Percentiles rank a stretch among this genome's conserved stretches.
Evolutionary conservation across 2,329 filamentous ascomycete genomes (phyloP).

Genomic region (Cladophialophora psammophila): DNA sequence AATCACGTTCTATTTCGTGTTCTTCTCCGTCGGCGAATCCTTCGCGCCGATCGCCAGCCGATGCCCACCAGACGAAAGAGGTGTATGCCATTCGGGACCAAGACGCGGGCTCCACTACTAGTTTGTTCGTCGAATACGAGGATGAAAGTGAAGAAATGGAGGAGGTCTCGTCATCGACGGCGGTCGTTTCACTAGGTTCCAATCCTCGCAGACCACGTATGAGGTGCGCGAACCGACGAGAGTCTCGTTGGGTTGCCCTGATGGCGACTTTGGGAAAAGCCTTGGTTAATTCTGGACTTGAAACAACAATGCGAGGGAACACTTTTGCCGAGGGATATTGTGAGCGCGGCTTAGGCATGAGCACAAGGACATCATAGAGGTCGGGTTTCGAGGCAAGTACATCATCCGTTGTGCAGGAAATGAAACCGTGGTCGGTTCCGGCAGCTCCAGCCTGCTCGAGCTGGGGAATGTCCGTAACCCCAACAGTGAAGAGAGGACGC

Average conservation of each 20-base stretch:
- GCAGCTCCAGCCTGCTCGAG: slow-evolving; percentile 57
- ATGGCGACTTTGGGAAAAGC: slow-evolving; percentile 66
- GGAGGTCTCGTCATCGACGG: slow-evolving; percentile 49
- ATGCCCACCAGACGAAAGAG: slow-evolving; percentile 73
- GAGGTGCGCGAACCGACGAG: slow-evolving; percentile 77
- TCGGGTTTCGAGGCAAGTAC: slow-evolving; percentile 85
- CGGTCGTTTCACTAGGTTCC: slow-evolving; percentile 33
- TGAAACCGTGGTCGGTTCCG: slow-evolving; percentile 71
- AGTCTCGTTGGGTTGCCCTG: slow-evolving; percentile 88
- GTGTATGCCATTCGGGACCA: slow-evolving; percentile 68
- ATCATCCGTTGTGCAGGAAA: slow-evolving; percentile 94
- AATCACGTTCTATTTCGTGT: slow-evolving; percentile 55
- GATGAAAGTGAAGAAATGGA: slow-evolving; percentile 44
- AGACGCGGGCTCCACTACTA: slow-evolving; percentile 63
- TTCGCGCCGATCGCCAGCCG: slow-evolving; percentile 66
- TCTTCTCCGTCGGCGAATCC: slow-evolving; percentile 63
- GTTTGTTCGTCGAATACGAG: slow-evolving; percentile 50
- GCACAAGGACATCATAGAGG: slow-evolving; percentile 88
- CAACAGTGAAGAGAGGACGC: slow-evolving; percentile 87
- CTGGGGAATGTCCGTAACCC: slow-evolving; percentile 88
- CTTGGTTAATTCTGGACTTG: slow-evolving; percentile 42
- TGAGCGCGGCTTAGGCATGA: slow-evolving; percentile 70
- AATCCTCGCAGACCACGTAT: slow-evolving; percentile 63
- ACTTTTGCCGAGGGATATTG: slow-evolving; percentile 62
- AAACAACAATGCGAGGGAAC: slow-evolving; percentile 78